These are phyloP conservation scores for Houttuynia cordata DNA, from an alignment of 164 flowering plant species.

Conservation along the genomic window DNA sequence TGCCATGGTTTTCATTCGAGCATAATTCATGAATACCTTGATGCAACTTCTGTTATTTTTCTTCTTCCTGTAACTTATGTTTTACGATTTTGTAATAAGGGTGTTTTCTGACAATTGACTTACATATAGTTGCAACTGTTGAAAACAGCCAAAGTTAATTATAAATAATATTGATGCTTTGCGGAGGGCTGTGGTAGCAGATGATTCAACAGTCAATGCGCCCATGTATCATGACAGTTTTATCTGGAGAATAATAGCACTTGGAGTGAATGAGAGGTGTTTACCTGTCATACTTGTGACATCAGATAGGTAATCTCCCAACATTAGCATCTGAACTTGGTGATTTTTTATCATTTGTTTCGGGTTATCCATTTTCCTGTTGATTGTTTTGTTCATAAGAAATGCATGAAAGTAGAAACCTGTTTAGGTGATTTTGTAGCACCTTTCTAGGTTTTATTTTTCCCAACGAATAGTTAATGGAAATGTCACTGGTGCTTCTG, in stretches of 20 bases:
- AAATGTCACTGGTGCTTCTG: no score
- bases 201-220: slow-evolving; percentile 52
- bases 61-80: not conserved
- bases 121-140: not conserved
- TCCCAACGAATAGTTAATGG: no score
- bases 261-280: slow-evolving; percentile 69
- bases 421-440: no score
- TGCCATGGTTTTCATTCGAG: no score
- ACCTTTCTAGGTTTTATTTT: no score
- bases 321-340: no score
- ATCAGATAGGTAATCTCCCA: slow-evolving; percentile 56
- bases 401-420: no score
- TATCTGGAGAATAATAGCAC: slow-evolving; percentile 69
- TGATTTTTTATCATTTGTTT: not conserved
- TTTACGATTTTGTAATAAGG: not conserved
- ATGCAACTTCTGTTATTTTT: no score
- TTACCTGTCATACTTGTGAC: slow-evolving; percentile 72
- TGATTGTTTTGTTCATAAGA: not conserved
- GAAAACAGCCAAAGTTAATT: slow-evolving; percentile 85
- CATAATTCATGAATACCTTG: no score
- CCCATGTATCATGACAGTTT: slow-evolving; percentile 84
- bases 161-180: slow-evolving; percentile 81
- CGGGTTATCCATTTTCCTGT: not conserved
- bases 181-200: slow-evolving; percentile 41
- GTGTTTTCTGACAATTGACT: not conserved